A percentile compares a stretch with the other conserved stretches of the same genome.
Evolutionary conservation across 345 rosid genomes (phyloP).

Genomic region (Kernera saxatilis): DNA sequence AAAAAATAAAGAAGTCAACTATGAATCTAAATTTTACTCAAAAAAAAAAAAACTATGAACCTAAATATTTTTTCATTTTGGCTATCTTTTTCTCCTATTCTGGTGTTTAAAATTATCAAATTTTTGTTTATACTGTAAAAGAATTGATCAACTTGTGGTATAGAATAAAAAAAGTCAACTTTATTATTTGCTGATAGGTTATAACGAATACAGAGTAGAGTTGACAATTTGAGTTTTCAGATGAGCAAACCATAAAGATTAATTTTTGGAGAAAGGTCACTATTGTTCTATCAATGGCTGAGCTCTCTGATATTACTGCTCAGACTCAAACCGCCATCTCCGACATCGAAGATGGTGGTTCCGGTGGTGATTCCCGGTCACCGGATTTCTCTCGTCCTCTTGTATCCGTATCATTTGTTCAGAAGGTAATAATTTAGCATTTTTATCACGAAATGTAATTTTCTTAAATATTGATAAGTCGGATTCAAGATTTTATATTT

Average conservation of each 20-base stretch:
- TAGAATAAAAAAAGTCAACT: constrained; percentile 7
- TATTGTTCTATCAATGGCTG: constrained; percentile 13
- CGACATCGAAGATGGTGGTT: constrained; percentile 12
- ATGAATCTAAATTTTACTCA: no score
- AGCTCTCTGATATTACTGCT: constrained; percentile 3
- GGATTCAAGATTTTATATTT: neutral
- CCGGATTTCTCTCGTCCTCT: neutral
- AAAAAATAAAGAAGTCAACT: no score
- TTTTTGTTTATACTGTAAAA: neutral
- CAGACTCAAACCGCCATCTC: neutral
- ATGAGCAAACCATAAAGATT: constrained; percentile 3
- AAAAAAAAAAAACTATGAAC: no score
- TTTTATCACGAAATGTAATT: neutral
- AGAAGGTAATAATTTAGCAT: constrained; percentile 10
- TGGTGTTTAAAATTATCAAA: neutral
- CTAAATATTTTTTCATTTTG: neutral
- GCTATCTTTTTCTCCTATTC: neutral
- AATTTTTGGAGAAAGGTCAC: neutral
- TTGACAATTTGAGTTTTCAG: constrained; percentile 1
- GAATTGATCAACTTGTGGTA: neutral
- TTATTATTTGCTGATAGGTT: neutral
- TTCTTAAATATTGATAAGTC: neutral
- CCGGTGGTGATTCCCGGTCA: neutral
- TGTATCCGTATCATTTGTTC: constrained; percentile 10
- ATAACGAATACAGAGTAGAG: neutral